Conservation (phyloP, 2,329 filamentous ascomycete genomes). For the Aspergillus sergii region DNA sequence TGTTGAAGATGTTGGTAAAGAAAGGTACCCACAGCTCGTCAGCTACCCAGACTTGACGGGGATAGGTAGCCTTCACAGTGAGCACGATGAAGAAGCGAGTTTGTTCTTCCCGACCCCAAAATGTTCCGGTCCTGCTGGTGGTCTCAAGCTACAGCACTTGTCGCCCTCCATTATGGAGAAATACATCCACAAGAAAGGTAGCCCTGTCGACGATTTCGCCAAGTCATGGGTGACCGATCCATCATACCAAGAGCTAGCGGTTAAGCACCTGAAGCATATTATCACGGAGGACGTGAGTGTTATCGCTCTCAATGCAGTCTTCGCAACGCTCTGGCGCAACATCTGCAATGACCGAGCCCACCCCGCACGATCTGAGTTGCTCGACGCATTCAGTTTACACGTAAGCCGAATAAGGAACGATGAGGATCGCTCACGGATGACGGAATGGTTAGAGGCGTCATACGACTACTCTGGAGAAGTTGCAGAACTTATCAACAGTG, state of each 20-base stretch:
- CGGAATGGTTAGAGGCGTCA: slow-evolving; percentile 54
- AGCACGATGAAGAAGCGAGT: background rate
- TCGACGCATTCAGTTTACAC: slow-evolving; percentile 46
- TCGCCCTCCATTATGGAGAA: background rate
- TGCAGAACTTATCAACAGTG: slow-evolving; percentile 36
- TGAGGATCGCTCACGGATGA: slow-evolving; percentile 45
- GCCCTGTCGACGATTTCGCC: slow-evolving; percentile 3
- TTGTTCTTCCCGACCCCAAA: background rate
- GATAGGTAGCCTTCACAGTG: background rate
- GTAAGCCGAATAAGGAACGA: slow-evolving; percentile 40
- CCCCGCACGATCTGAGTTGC: slow-evolving; percentile 44
- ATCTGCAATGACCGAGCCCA: slow-evolving; percentile 53
- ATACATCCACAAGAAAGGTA: background rate
- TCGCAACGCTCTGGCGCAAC: slow-evolving; percentile 53
- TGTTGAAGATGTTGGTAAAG: background rate
- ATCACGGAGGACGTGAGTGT: slow-evolving; percentile 48
- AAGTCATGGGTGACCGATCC: slow-evolving; percentile 44
- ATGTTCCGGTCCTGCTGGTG: background rate
- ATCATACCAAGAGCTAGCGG: slow-evolving; percentile 43
- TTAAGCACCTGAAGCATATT: slow-evolving; percentile 46
- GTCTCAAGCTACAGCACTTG: background rate
- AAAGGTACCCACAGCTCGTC: background rate
- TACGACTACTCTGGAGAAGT: slow-evolving; percentile 55
- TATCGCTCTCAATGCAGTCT: slow-evolving; percentile 54
- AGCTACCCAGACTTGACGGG: background rate